phyloP scores from a whole-genome alignment of 2,329 filamentous ascomycete species.

The Elsinoe fawcettii region DNA sequence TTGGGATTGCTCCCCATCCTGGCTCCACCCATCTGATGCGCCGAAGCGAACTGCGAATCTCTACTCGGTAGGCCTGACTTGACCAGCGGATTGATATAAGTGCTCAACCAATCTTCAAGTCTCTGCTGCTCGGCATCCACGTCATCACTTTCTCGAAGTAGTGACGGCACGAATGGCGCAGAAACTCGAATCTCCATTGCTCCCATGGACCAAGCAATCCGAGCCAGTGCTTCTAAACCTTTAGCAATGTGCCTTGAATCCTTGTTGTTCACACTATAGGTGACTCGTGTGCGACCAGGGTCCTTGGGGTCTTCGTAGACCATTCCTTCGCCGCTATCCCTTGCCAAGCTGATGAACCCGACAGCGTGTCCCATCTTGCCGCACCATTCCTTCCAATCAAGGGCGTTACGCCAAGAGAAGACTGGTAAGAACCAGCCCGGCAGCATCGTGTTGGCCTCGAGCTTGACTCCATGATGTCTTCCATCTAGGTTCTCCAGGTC shows the following conservation, averaged over 20 bases:
- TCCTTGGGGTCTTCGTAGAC: conserved; percentile 63
- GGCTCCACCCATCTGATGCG: conserved; percentile 75
- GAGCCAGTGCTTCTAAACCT: conserved; percentile 62
- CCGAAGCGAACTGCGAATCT: conserved; percentile 53
- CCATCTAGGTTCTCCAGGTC: conserved; percentile 76
- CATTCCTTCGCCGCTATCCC: conserved; percentile 67
- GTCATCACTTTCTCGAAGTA: conserved; percentile 39
- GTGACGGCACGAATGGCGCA: conserved; percentile 57
- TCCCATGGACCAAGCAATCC: conserved; percentile 69
- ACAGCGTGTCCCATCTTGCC: conserved; percentile 62
- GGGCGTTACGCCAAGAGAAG: conserved; percentile 58
- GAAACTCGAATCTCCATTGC: conserved; percentile 69
- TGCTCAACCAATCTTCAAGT: conserved; percentile 56
- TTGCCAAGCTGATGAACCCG: conserved; percentile 63
- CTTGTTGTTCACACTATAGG: conserved; percentile 62
- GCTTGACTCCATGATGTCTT: conserved; percentile 70
- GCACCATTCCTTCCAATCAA: conserved; percentile 64
- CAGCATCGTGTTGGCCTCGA: conserved; percentile 70
- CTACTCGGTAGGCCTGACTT: conserved; percentile 45
- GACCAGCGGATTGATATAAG: conserved; percentile 40
- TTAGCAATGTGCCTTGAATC: conserved; percentile 66
- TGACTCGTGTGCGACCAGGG: conserved; percentile 53
- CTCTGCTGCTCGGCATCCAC: conserved; percentile 31
- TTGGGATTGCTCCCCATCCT: conserved; percentile 53
- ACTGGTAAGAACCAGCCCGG: conserved; percentile 57